These are phyloP conservation scores for Rhodotorula sp. DNA, from an alignment of 1,284 basidiomycete species.

Conservation along the genomic window DNA sequence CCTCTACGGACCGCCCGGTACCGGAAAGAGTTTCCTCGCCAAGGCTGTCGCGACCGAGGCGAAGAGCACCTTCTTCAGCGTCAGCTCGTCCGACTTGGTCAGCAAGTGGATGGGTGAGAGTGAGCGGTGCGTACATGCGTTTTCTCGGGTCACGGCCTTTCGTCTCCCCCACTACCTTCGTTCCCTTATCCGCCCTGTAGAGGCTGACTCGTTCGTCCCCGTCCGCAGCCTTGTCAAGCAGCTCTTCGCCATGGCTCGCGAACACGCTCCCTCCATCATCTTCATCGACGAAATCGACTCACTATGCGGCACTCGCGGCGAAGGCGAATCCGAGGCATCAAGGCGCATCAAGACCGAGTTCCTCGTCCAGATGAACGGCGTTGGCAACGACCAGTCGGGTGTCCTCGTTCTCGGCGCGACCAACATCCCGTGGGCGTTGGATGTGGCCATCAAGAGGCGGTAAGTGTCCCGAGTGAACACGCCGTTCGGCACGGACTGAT, in stretches of 20 bases:
- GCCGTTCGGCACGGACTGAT: background rate
- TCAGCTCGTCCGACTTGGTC: slow-evolving; percentile 91
- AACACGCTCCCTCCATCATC: slow-evolving; percentile 95
- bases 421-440: slow-evolving; percentile 96
- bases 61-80: slow-evolving; percentile 97
- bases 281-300: slow-evolving; percentile 99
- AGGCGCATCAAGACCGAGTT: slow-evolving; percentile 98
- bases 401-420: slow-evolving; percentile 98
- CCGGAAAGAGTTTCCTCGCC: slow-evolving; percentile 92
- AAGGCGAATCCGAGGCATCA: slow-evolving; percentile 93
- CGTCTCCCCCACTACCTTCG: too few relatives aligned
- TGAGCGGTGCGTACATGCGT: slow-evolving; percentile 64
- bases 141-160: background rate
- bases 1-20: slow-evolving; percentile 92
- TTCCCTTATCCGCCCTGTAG: too few relatives aligned
- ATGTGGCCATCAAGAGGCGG: slow-evolving; percentile 96
- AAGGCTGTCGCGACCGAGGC: slow-evolving; percentile 99
- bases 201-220: background rate
- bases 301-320: slow-evolving; percentile 88
- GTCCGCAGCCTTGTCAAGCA: slow-evolving; percentile 84
- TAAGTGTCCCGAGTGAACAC: slow-evolving; percentile 48
- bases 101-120: slow-evolving; percentile 99
- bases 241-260: slow-evolving; percentile 92
- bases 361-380: slow-evolving; percentile 91
- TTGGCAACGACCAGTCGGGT: slow-evolving; percentile 95